These are phyloP conservation scores for Candida ficus DNA, from an alignment of 805 yeast species.

Conservation along the genomic window DNA sequence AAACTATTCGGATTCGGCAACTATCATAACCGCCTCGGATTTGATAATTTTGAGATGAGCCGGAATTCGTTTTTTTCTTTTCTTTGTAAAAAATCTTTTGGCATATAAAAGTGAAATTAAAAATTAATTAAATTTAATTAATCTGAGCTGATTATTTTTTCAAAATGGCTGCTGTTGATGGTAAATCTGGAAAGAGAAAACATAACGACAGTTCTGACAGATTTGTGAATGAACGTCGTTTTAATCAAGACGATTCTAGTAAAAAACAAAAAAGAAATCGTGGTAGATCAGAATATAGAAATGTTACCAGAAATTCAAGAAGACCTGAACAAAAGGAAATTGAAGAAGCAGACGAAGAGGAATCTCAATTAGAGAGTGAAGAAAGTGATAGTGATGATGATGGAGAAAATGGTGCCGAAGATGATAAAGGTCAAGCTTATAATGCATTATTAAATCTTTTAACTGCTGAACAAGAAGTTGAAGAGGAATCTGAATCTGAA, in stretches of 20 bases:
- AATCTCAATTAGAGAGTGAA: constrained; percentile 1
- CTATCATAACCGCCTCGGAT: neutral
- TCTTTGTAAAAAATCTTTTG: neutral
- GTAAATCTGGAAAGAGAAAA: constrained; percentile 10
- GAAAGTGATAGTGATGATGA: neutral
- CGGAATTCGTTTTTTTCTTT: neutral
- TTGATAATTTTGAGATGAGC: neutral
- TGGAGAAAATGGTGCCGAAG: neutral
- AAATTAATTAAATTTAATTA: neutral
- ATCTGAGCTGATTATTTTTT: neutral
- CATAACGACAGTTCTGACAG: neutral
- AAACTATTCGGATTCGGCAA: neutral
- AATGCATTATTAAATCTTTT: constrained; percentile 62
- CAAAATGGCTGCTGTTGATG: constrained; percentile 14
- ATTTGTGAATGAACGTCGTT: neutral
- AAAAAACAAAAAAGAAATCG: constrained; percentile 23
- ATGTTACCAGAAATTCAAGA: constrained; percentile 50
- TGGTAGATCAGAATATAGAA: constrained; percentile 61
- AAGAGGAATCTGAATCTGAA: constrained; percentile 14
- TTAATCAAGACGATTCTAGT: too few species aligned
- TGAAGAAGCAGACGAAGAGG: constrained; percentile 18
- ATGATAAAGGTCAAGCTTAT: constrained; percentile 44
- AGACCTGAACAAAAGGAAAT: constrained; percentile 23
- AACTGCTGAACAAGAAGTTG: constrained; percentile 36
- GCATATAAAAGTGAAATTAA: neutral